phyloP scores from a whole-genome alignment of 139 green algal species.

The Picochlorum sp. region DNA sequence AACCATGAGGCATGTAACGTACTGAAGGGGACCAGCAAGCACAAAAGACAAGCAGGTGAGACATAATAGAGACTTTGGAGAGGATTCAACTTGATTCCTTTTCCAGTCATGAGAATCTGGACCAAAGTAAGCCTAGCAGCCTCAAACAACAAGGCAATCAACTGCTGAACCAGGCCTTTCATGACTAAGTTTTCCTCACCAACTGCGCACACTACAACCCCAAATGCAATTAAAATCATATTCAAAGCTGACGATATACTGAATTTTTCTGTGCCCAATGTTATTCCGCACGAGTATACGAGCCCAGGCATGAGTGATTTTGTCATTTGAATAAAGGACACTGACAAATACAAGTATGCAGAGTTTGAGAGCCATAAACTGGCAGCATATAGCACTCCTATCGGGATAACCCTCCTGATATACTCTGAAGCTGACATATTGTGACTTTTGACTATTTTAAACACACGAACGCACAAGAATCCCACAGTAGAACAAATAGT shows the following conservation, averaged over 20 bases:
- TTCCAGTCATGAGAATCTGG: conserved; percentile 75
- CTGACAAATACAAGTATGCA: conserved; percentile 91
- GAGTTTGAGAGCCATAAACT: conserved; percentile 93
- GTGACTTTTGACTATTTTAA: conserved; percentile 64
- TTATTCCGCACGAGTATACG: conserved; percentile 19
- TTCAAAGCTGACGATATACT: conserved; percentile 50
- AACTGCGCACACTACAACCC: conserved; percentile 72
- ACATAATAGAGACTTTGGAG: conserved; percentile 56
- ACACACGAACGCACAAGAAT: conserved; percentile 36
- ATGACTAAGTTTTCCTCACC: conserved; percentile 82
- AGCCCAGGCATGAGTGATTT: conserved; percentile 69
- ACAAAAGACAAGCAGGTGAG: conserved; percentile 35
- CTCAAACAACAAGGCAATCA: conserved; percentile 50
- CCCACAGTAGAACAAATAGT: conserved; percentile 72
- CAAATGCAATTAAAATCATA: conserved; percentile 85
- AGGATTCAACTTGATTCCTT: conserved; percentile 52
- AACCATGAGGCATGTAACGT: neutral
- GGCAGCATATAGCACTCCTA: conserved; percentile 81
- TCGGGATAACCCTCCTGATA: conserved; percentile 68
- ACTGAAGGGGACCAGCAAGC: conserved; percentile 35
- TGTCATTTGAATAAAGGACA: conserved; percentile 98
- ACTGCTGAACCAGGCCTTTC: conserved; percentile 81
- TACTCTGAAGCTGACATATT: conserved; percentile 65
- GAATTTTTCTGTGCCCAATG: conserved; percentile 69
- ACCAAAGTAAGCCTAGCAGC: conserved; percentile 73